Evolutionary conservation across 148 eudicot species (phyloP).

Genomic region (Spergularia bocconei): DNA sequence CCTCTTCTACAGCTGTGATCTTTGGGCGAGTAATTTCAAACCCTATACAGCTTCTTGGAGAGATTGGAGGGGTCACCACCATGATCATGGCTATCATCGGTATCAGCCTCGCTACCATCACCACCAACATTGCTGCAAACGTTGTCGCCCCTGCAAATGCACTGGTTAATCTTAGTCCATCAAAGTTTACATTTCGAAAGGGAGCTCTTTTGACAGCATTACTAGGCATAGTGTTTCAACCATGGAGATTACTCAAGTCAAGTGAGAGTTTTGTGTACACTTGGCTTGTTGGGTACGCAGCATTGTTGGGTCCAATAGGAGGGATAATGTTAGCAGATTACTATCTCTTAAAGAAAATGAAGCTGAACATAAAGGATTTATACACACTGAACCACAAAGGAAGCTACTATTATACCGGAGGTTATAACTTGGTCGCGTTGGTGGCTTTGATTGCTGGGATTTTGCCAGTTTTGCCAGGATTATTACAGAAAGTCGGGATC

Average conservation of each 20-base stretch:
- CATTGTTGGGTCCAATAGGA: conserved; percentile 86
- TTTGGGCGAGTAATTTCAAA: conserved; percentile 76
- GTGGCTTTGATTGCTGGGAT: conserved; percentile 58
- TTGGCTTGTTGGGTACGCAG: conserved; percentile 94
- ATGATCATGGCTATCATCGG: conserved; percentile 65
- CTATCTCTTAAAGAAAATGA: conserved; percentile 50
- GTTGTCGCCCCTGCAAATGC: conserved; percentile 98
- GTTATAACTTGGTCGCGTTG: conserved; percentile 78
- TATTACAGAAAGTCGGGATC: conserved; percentile 59
- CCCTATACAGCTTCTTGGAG: conserved; percentile 74
- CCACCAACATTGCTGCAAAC: conserved; percentile 95
- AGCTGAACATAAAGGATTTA: conserved; percentile 50
- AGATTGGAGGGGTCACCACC: conserved; percentile 67
- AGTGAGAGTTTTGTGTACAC: conserved; percentile 96
- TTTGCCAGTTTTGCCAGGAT: conserved; percentile 84
- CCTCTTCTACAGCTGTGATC: conserved; percentile 74
- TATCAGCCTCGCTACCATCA: conserved; percentile 82
- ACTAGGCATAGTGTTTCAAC: conserved; percentile 82
- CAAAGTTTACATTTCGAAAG: conserved; percentile 62
- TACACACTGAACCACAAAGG: conserved; percentile 57
- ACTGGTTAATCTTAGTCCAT: conserved; percentile 81
- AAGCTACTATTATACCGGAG: conserved; percentile 64
- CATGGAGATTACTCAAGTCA: conserved; percentile 87
- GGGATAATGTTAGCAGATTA: conserved; percentile 83
- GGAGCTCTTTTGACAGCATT: conserved; percentile 88